Evolutionary conservation across 1,139 yeast genomes (phyloP).

Genomic region (Debaryomyces udenii): DNA sequence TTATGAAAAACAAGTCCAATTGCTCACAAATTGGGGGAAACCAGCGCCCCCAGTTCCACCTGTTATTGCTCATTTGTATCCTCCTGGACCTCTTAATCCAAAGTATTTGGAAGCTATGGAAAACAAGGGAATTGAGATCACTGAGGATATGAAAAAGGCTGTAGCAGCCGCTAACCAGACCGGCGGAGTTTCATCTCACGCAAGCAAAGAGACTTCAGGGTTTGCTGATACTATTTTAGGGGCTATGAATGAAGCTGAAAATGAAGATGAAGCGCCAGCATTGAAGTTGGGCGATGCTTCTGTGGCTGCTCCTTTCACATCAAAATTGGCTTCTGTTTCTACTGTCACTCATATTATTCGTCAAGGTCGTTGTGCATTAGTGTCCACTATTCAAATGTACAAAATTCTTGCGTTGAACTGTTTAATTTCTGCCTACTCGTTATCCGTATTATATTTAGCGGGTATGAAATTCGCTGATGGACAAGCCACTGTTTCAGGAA

Average conservation of each 20-base stretch:
- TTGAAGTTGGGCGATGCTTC: slow-evolving; percentile 98
- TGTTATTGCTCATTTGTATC: slow-evolving; percentile 88
- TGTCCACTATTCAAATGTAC: slow-evolving; percentile 98
- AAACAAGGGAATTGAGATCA: slow-evolving; percentile 73
- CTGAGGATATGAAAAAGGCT: slow-evolving; percentile 64
- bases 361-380: slow-evolving; percentile 98
- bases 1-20: slow-evolving; percentile 81
- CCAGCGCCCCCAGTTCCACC: slow-evolving; percentile 87
- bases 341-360: slow-evolving; percentile 93
- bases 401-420: slow-evolving; percentile 96
- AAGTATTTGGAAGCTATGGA: slow-evolving; percentile 85
- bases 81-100: slow-evolving; percentile 94
- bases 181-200: slow-evolving; percentile 33
- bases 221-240: slow-evolving; percentile 76
- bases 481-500: slow-evolving; percentile 92
- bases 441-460: slow-evolving; percentile 90
- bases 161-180: slow-evolving; percentile 54
- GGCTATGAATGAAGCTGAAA: slow-evolving; percentile 70
- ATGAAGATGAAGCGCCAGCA: slow-evolving; percentile 85
- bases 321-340: slow-evolving; percentile 88
- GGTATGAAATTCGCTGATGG: slow-evolving; percentile 99
- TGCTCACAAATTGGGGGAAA: slow-evolving; percentile 80
- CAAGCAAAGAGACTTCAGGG: slow-evolving; percentile 37
- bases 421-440: slow-evolving; percentile 93
- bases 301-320: slow-evolving; percentile 98